Base-by-base conservation (phyloP, 192 early-diverging fungal genomes). In the Rhizophagus prolifer region DNA sequence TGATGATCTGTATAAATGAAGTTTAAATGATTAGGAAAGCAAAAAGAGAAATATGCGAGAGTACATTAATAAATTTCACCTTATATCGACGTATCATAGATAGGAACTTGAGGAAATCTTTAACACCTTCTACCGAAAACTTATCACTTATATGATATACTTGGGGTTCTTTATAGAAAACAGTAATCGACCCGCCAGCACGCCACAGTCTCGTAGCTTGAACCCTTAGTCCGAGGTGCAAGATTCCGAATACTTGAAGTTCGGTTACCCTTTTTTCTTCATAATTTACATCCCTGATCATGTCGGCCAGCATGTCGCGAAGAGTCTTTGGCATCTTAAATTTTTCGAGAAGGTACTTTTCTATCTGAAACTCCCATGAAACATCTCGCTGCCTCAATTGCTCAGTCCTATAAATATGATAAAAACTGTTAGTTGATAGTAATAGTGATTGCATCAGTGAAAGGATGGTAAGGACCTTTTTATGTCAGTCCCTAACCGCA, bases 301-400 rank as follows among this genome's bases (percentile, higher is more conserved):
- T 63, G 62, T 75, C 73, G 9, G 61, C 10, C 12, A 38, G 28
- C 9, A 75, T 75, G 47, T 63, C 61, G 21, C 73, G 19, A 46
- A 75, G 60, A 16, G 73, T 75, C n/a, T 75, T 75, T 4, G 61
- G 61, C 34, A 75, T 75, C 4, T 75, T 75, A n/a, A 75, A 75
- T 3, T 19, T 21, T 28, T 75, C 61, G 8, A 59, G n/a, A 19
- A 75, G 60, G 25, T 75, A 75, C 60, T 75, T 75, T n/a, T 13
- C 44, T 19, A 59, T 75, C 73, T 23, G 58, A 63, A 46, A 75
- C 73, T 25, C 73, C 61, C 12, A 16, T 36, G 28, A 75, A 75
- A 47, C 38, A 58, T 46, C 60, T 75, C 47, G 73, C 62, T 44
- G n/a, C 44, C 25, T 75, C 59, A 7, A 75, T 75, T 23, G 60